These are phyloP conservation scores for Breviolum minutum DNA, from an alignment of 73 alveolate species.

Conservation along the genomic window DNA sequence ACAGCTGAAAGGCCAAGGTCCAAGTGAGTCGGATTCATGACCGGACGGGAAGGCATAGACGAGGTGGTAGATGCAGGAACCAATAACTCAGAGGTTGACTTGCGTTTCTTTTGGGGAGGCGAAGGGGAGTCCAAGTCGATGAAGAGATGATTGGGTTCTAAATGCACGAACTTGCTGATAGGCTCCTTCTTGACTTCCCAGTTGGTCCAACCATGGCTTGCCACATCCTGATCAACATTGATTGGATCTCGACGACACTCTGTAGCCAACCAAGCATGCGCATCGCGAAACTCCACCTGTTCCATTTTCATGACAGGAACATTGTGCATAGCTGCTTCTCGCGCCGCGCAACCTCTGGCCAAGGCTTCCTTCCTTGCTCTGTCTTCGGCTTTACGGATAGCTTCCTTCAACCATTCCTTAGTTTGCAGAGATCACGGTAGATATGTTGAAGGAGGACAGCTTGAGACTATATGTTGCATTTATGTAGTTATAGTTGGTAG, in stretches of 20 bases:
- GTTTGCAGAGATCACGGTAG: neutral
- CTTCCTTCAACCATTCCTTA: neutral
- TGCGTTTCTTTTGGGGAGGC: neutral
- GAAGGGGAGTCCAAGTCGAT: neutral
- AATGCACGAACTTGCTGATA: neutral
- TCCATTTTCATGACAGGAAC: neutral
- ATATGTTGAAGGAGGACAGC: neutral
- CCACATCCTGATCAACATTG: neutral
- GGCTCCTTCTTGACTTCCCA: neutral
- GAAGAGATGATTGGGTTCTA: neutral
- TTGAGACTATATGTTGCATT: no score
- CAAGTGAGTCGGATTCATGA: neutral
- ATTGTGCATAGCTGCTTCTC: neutral
- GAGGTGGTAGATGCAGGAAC: neutral
- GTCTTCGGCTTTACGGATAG: neutral
- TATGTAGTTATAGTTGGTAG: no score
- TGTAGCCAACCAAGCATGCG: neutral
- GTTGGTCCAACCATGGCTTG: slow-evolving; percentile 1
- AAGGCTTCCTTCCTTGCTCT: neutral
- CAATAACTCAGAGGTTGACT: neutral
- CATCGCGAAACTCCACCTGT: neutral
- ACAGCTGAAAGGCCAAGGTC: neutral
- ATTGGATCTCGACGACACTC: neutral
- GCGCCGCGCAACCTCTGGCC: neutral
- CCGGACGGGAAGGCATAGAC: neutral